phyloP scores from a whole-genome alignment of 306 rosid genomes.

The Herpetospermum pedunculosum region DNA sequence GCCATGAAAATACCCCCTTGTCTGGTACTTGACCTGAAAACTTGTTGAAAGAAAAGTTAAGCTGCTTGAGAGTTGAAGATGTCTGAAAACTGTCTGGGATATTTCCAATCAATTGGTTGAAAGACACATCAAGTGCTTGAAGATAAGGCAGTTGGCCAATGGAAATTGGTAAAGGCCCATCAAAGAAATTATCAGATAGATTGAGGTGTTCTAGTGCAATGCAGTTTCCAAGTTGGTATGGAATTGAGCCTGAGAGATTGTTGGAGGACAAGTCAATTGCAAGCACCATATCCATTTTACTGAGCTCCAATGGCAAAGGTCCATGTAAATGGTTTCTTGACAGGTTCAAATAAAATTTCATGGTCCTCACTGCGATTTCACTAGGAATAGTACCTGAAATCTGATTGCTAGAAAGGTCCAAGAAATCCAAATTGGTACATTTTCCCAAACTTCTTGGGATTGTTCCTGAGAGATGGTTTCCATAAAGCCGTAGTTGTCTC shows the following conservation, averaged over 20 bases:
- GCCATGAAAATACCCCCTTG: constrained; percentile 50
- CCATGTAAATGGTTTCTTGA: constrained; percentile 63
- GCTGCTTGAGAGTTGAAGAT: constrained; percentile 49
- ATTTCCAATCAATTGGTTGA: constrained; percentile 45
- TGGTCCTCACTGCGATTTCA: constrained; percentile 71
- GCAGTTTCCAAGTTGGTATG: constrained; percentile 70
- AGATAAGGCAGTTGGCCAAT: constrained; percentile 62
- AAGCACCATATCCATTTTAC: constrained; percentile 90
- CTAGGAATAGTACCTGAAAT: constrained; percentile 57
- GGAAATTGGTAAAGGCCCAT: constrained; percentile 58
- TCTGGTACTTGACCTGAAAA: constrained; percentile 57
- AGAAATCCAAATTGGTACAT: constrained; percentile 63
- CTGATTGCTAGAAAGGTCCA: constrained; percentile 68
- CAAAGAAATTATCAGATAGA: constrained; percentile 55
- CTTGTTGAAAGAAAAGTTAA: constrained; percentile 74
- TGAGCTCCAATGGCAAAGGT: constrained; percentile 57
- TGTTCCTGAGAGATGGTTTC: constrained; percentile 61
- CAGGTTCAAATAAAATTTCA: constrained; percentile 74
- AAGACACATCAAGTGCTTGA: constrained; percentile 54
- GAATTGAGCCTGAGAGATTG: constrained; percentile 53
- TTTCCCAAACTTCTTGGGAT: constrained; percentile 74
- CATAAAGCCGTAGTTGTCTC: constrained; percentile 57
- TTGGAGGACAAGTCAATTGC: constrained; percentile 70
- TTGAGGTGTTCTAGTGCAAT: constrained; percentile 66
- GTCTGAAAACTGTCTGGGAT: constrained; percentile 50